Conservation (phyloP, 2,329 filamentous ascomycete genomes). For the Trichoderma sp. region DNA sequence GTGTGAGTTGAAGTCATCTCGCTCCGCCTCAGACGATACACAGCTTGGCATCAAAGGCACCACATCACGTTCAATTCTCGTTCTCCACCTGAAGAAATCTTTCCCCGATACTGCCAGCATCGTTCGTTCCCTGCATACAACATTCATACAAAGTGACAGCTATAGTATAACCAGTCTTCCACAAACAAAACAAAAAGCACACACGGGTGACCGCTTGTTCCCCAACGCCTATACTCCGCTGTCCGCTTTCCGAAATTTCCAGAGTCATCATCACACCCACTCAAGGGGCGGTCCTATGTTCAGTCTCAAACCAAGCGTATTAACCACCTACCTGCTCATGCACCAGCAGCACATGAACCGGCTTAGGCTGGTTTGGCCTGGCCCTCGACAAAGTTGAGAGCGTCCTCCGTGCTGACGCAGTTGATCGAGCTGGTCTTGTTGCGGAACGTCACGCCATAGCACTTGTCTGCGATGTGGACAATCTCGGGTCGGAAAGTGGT, state of each 20-base stretch:
- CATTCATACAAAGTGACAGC: neutral
- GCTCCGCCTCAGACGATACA: neutral
- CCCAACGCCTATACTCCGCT: conserved; percentile 28
- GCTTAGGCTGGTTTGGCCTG: conserved; percentile 53
- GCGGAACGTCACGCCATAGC: conserved; percentile 91
- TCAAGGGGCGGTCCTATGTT: neutral
- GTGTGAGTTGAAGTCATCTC: neutral
- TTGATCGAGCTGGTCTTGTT: conserved; percentile 95
- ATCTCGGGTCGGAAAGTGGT: conserved; percentile 98
- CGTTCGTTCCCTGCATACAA: conserved; percentile 19
- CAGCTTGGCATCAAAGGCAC: neutral
- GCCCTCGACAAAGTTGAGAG: conserved; percentile 91
- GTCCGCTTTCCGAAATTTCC: conserved; percentile 15
- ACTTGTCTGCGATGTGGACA: conserved; percentile 92
- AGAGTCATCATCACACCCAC: conserved; percentile 6
- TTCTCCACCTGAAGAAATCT: conserved; percentile 1
- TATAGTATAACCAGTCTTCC: conserved; percentile 20
- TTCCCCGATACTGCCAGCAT: neutral
- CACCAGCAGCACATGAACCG: neutral
- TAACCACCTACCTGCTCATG: neutral
- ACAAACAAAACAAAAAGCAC: neutral
- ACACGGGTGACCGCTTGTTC: conserved; percentile 23
- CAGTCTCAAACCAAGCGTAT: conserved; percentile 8
- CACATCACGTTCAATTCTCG: neutral
- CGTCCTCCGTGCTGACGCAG: conserved; percentile 83